Evolutionary conservation across 2,329 filamentous ascomycete species (phyloP), one percentile per base, ranked within the genome.

Genomic region (Sporothrix phasma): DNA sequence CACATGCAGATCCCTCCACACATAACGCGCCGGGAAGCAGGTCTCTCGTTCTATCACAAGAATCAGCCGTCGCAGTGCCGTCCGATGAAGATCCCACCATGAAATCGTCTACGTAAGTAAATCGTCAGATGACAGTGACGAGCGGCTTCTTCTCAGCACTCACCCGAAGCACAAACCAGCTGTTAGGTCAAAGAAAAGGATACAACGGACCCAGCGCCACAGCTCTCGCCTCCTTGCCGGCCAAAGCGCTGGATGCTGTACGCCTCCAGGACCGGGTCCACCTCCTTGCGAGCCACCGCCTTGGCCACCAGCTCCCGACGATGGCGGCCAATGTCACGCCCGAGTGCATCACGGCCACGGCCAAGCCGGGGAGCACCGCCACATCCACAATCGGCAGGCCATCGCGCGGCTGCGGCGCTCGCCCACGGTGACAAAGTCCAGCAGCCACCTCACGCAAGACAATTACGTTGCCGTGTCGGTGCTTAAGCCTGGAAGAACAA

Each of bases 281-380:
- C 29, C 37, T 65, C 47, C 11, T 65, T 60, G 3, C 45, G 39
- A 3, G 46, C 61, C 5, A 64, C 61, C 13, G 51, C 46, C 10
- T 49, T 62, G 5, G 67, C 63, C 13, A 67, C 19, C 11, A 58
- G 49, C 43, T 72, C 64, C 72, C 72, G 0, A 72, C 70, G 13
- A 69, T 34, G 4, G 71, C 68, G 1, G 70, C 68, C 60, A 71
- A 66, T 2, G 71, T 72, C 4, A 73, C 71, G n/a, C 71, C 71
- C 1, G 71, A 72, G 64, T 73, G 72, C 72, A 73, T 73, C 1
- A 72, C 71, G 0, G 72, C 72, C 45, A 73, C 61, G 3, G 69
- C 70, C 8, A 74, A 65, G 0, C 72, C 72, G 0, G 71, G 61
- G 29, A 69, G 22, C 1, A 72, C 72, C 5, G 66, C n/a, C 10